A percentile compares a stretch with the other conserved stretches of the same genome.
These are phyloP conservation scores for Lactifluus echinatus DNA, from an alignment of 768 basidiomycete species.

Conservation along the genomic window DNA sequence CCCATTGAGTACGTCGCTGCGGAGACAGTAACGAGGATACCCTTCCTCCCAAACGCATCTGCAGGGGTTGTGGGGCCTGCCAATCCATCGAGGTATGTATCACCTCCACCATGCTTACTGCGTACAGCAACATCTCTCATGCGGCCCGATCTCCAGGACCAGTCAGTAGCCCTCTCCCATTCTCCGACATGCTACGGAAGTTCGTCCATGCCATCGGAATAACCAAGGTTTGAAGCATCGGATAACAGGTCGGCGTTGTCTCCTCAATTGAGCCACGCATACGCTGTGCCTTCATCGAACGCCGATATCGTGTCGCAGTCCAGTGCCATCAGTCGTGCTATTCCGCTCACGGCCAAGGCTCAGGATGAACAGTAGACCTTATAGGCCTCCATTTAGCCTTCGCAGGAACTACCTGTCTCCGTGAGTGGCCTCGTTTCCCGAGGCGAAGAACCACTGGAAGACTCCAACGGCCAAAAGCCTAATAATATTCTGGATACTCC, in stretches of 20 bases:
- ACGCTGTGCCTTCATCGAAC: constrained; percentile 26
- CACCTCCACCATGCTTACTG: constrained; percentile 25
- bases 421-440: no score
- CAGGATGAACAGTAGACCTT: constrained; percentile 37
- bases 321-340: constrained; percentile 3
- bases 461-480: no score
- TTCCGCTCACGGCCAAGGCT: constrained; percentile 23
- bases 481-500: no score
- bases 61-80: constrained; percentile 32
- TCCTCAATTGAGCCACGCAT: constrained; percentile 23
- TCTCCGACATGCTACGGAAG: constrained; percentile 30
- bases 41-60: constrained; percentile 43
- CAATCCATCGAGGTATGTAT: constrained; percentile 26
- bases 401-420: no score
- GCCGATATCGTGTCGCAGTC: constrained; percentile 17
- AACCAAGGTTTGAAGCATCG: constrained; percentile 39
- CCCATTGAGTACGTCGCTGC: constrained; percentile 34
- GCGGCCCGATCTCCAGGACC: constrained; percentile 18
- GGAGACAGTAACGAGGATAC: constrained; percentile 36
- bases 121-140: constrained; percentile 19
- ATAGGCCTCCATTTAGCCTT: constrained; percentile 63
- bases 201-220: constrained; percentile 35
- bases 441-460: no score
- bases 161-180: constrained; percentile 25
- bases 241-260: constrained; percentile 29